These are phyloP conservation scores for Aquanectria penicillioides DNA, from an alignment of 2,329 filamentous ascomycete genomes.

Conservation along the genomic window DNA sequence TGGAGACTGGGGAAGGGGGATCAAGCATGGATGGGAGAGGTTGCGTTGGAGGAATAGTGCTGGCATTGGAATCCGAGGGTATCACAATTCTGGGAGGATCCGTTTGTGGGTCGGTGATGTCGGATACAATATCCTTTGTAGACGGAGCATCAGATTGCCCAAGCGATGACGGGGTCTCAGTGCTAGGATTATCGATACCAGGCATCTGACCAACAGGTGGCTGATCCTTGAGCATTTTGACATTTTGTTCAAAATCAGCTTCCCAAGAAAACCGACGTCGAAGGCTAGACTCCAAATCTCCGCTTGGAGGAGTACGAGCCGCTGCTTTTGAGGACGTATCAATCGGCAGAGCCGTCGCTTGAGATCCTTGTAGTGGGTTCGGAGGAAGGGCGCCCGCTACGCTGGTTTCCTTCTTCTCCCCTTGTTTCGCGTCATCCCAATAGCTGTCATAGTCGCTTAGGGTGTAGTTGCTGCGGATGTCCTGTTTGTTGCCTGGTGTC, in stretches of 20 bases:
- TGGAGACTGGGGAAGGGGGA: slow-evolving; percentile 56
- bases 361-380: slow-evolving; percentile 3
- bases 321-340: slow-evolving; percentile 6
- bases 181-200: slow-evolving; percentile 12
- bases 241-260: slow-evolving; percentile 36
- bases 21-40: slow-evolving; percentile 45
- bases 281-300: slow-evolving; percentile 15
- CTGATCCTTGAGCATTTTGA: slow-evolving; percentile 26
- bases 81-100: slow-evolving; percentile 34
- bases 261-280: slow-evolving; percentile 53
- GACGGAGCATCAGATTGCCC: slow-evolving; percentile 24
- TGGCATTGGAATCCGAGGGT: slow-evolving; percentile 37
- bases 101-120: slow-evolving; percentile 12
- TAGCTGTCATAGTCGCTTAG: slow-evolving; percentile 75
- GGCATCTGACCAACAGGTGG: slow-evolving; percentile 14
- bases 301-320: slow-evolving; percentile 3
- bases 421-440: slow-evolving; percentile 57
- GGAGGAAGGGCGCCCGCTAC: neutral
- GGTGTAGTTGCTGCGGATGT: slow-evolving; percentile 66
- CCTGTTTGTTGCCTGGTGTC: slow-evolving; percentile 27
- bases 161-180: slow-evolving; percentile 24
- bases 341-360: neutral
- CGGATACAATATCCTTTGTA: slow-evolving; percentile 22
- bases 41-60: slow-evolving; percentile 32
- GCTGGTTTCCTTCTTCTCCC: slow-evolving; percentile 16